phyloP scores from a whole-genome alignment of 768 basidiomycete species.

The Agrocybe chaxingu region DNA sequence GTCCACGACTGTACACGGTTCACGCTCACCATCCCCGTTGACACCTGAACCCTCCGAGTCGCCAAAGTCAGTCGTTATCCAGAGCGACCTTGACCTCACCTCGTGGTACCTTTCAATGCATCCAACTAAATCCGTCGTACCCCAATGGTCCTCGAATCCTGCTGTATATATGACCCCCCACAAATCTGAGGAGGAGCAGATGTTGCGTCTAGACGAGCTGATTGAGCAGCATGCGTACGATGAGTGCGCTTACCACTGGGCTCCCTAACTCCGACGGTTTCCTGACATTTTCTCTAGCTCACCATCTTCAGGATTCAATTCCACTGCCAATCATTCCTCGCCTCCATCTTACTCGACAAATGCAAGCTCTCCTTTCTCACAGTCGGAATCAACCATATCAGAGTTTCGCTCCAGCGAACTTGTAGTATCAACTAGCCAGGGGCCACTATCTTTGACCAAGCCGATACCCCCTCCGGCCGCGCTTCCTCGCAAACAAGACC shows the following conservation, averaged over 20 bases:
- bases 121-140: slow-evolving; percentile 35
- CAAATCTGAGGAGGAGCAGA: slow-evolving; percentile 50
- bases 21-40: slow-evolving; percentile 70
- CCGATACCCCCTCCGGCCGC: slow-evolving; percentile 67
- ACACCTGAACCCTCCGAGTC: slow-evolving; percentile 65
- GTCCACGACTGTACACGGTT: slow-evolving; percentile 49
- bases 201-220: slow-evolving; percentile 70
- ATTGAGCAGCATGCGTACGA: slow-evolving; percentile 74
- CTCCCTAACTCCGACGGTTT: slow-evolving; percentile 9
- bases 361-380: slow-evolving; percentile 18
- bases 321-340: slow-evolving; percentile 28
- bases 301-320: slow-evolving; percentile 28
- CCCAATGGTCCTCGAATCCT: slow-evolving; percentile 42
- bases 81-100: slow-evolving; percentile 44
- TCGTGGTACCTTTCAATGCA: slow-evolving; percentile 57
- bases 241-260: slow-evolving; percentile 48
- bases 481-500: slow-evolving; percentile 54
- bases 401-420: slow-evolving; percentile 27
- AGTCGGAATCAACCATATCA: slow-evolving; percentile 19
- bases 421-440: slow-evolving; percentile 31
- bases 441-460: slow-evolving; percentile 48
- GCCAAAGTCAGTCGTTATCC: slow-evolving; percentile 47
- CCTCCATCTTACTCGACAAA: slow-evolving; percentile 25
- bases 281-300: slow-evolving; percentile 24
- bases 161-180: slow-evolving; percentile 32